Conservation (phyloP, 1,139 yeast genomes). For the Yamadazyma jaroonii region DNA sequence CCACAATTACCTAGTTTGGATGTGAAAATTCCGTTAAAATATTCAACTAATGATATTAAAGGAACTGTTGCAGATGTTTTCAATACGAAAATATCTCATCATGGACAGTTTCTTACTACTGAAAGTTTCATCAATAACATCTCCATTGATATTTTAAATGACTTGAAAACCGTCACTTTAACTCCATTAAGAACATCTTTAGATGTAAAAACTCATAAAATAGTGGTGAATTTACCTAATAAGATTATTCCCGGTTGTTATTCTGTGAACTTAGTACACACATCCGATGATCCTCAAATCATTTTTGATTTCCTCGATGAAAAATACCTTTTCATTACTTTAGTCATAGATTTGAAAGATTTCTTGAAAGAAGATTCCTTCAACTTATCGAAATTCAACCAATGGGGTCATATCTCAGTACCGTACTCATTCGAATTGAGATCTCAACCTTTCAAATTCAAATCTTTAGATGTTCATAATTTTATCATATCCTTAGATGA, state of each 20-base stretch:
- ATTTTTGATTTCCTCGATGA: conserved; percentile 28
- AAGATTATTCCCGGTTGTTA: conserved; percentile 24
- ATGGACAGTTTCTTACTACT: conserved; percentile 1
- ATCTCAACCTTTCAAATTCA: conserved; percentile 52
- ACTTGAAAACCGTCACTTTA: conserved; percentile 27
- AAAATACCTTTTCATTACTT: conserved; percentile 31
- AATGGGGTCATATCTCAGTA: conserved; percentile 64
- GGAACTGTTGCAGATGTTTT: conserved; percentile 1
- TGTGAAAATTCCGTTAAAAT: conserved; percentile 34
- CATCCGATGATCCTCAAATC: conserved; percentile 9
- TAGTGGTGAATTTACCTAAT: conserved; percentile 33
- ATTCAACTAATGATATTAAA: conserved; percentile 11
- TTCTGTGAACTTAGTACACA: conserved; percentile 15
- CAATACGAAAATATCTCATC: background rate
- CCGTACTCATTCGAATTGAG: conserved; percentile 77
- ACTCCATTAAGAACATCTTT: conserved; percentile 29
- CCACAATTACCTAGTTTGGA: conserved; percentile 19
- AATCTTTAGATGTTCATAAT: conserved; percentile 40
- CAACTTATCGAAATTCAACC: conserved; percentile 26
- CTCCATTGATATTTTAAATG: conserved; percentile 28
- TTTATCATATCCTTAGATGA: conserved; percentile 62
- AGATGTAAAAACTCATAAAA: conserved; percentile 24
- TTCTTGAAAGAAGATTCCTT: conserved; percentile 24
- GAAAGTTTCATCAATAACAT: conserved; percentile 20
- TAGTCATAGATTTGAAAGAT: conserved; percentile 28